These are phyloP conservation scores for Hibiscus tridactylites DNA, from an alignment of 345 rosid species.

Conservation along the genomic window DNA sequence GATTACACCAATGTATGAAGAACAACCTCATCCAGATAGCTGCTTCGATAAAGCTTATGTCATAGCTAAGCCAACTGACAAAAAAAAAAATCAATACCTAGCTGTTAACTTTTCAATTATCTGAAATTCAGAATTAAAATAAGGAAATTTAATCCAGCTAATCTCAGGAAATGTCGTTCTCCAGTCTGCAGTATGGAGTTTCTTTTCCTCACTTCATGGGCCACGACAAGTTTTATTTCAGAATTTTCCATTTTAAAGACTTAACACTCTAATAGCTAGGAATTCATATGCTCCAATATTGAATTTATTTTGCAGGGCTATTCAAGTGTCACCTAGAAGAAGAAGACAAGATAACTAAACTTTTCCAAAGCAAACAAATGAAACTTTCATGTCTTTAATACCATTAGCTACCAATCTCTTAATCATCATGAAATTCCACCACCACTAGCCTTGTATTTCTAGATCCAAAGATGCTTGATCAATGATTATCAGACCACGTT, in stretches of 20 bases:
- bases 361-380: background rate
- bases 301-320: background rate
- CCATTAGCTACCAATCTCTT: background rate
- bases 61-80: background rate
- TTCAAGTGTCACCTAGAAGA: background rate
- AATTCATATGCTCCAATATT: background rate
- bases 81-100: background rate
- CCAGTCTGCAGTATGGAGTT: background rate
- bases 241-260: background rate
- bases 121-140: background rate
- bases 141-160: background rate
- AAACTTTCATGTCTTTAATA: background rate
- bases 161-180: too few species aligned
- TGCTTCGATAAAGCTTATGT: background rate
- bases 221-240: background rate
- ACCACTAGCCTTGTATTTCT: background rate
- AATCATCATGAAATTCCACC: slow-evolving; percentile 8
- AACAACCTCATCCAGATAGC: background rate
- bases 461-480: slow-evolving; percentile 12
- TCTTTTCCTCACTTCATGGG: background rate
- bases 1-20: background rate
- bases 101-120: background rate
- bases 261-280: background rate
- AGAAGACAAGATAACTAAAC: background rate
- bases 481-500: slow-evolving; percentile 10